Base-by-base conservation (phyloP, 805 yeast species). In the Ogataea haglerorum region DNA sequence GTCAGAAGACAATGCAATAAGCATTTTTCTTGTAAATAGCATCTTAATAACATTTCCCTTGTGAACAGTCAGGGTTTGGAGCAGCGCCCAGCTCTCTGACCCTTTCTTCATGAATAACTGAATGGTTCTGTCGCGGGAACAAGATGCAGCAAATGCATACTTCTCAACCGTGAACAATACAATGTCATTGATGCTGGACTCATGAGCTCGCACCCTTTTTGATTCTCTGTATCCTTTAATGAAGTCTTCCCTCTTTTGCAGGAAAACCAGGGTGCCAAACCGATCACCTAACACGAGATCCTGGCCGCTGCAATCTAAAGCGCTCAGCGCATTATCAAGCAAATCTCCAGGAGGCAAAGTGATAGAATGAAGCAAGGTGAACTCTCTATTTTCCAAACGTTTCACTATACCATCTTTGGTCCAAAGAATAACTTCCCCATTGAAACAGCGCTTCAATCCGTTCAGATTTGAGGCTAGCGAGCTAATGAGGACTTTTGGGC, bases 121-220 rank as follows among this genome's bases (percentile, higher is more conserved):
- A 22, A 81, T 70, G 67, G 80, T 81, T 37, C 87, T 54, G 53
- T 81, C 87, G 30, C 86, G 59, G 1, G 83, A 75, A 19, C 74
- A 72, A 28, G 77, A 70, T 14, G 69, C 68, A 4, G 73, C 51
- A 34, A 72, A 64, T 26, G 61, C 52, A 13, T 43, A 30, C 0
- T 46, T 45, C 0, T 46, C 61, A 4, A 62, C 40, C 30, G 57
- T 52, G 40, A 73, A 72, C 36, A 56, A 61, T 1, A 57, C 40
- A 2, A 76, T 51, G 31, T 72, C 79, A 43, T 74, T 77, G 12
- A 78, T 58, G 9, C 73, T 59, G 6, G 78, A 73, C 17, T 76
- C 73, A 47, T 79, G 82, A 1, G 78, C 77, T 30, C 72, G 69
- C 0, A 64, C 53, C n/a, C 45, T 40, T 7, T 47, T 43, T 3